Conservation (phyloP, 1,284 basidiomycete species). For the Fomitopsis betulina region DNA sequence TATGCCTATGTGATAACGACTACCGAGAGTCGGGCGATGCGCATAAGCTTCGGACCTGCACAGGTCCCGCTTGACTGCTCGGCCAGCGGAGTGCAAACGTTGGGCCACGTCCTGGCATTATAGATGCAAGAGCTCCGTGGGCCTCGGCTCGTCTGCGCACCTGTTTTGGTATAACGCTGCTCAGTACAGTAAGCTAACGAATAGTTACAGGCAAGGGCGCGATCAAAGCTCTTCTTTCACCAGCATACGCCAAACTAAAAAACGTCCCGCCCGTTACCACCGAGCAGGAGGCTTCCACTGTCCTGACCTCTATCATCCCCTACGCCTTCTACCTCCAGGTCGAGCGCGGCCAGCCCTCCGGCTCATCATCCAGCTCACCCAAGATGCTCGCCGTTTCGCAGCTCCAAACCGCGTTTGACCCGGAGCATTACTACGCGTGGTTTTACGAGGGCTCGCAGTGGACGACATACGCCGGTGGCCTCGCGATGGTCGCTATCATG, state of each 20-base stretch:
- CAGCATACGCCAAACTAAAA: constrained; percentile 87
- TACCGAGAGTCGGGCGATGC: too few species aligned
- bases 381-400: constrained; percentile 81
- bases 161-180: neutral
- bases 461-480: constrained; percentile 89
- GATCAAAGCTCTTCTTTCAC: constrained; percentile 87
- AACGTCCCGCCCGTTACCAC: constrained; percentile 74
- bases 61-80: too few species aligned
- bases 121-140: too few species aligned
- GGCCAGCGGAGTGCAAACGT: too few species aligned
- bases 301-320: constrained; percentile 75
- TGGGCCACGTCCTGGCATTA: too few species aligned
- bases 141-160: too few species aligned
- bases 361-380: constrained; percentile 66
- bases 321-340: constrained; percentile 89
- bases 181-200: neutral
- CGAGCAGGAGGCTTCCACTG: constrained; percentile 73
- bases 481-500: constrained; percentile 91
- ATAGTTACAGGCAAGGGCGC: constrained; percentile 78
- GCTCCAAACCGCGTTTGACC: constrained; percentile 70
- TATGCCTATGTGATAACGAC: too few species aligned
- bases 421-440: constrained; percentile 90
- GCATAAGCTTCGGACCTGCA: too few species aligned
- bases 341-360: constrained; percentile 70
- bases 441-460: constrained; percentile 95